Evolutionary conservation across 768 basidiomycete genomes (phyloP), one percentile per base, ranked within the genome.

Genomic region (Kwoniella heveanensis): DNA sequence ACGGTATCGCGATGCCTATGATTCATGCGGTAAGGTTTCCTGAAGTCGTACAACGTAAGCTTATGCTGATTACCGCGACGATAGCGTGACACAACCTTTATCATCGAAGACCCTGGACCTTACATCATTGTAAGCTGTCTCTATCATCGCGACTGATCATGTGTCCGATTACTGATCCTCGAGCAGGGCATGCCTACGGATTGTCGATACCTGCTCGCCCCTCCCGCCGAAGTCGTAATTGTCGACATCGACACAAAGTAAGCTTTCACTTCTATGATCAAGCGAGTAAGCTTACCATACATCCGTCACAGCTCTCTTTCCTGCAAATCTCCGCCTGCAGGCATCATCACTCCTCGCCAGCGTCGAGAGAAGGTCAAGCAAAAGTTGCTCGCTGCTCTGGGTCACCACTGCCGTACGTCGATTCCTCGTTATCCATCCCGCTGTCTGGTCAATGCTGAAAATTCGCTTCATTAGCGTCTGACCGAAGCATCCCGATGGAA

Each of bases 91-190:
- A 88, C 91, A 26, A 91, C 89, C 76, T 91, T 98, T 56, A 91
- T 92, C 69, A 88, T 94, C 66, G 93, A 97, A 69, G 93, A 98
- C 78, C 92, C 94, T 47, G 94, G 94, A 32, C 95, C 95, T 64
- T 98, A 92, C 88, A 92, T 98, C 71, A 86, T 97, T 79, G 94
- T 77, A 36, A 58, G 69, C 62, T 44, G 19, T 27, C 29, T 10
- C 36, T n/a, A 5, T 54, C 7, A 3, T 44, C 15, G 17, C 17
- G 9, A 44, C 39, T 17, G 4, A 44, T 17, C 17, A 25, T n/a
- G n/a, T 19, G 36, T 24, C 17, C 24, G 26, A 1, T 54, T 17
- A 50, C 59, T 65, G 53, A 64, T 24, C 8, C 21, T n/a, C 13
- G n/a, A 27, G 1, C 22, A 77, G 76, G 77, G 91, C 36, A 83